phyloP scores from a whole-genome alignment of 2,329 filamentous ascomycete genomes.

The Aspergillus udagawae region DNA sequence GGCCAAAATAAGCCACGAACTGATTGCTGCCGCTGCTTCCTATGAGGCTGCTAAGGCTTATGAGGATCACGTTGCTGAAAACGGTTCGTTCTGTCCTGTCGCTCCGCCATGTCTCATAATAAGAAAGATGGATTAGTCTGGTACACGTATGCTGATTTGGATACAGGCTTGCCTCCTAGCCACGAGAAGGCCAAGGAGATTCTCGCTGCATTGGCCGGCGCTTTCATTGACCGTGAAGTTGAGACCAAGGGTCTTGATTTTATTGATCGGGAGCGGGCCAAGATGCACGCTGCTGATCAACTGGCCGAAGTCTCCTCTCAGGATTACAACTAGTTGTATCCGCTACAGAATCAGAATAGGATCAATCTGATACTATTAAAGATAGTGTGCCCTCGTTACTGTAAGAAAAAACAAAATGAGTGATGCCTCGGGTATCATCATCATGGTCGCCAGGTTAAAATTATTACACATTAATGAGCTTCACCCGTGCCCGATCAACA shows the following conservation, averaged over 20 bases:
- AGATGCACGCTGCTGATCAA: slow-evolving; percentile 52
- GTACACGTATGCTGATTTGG: background rate
- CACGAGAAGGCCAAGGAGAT: slow-evolving; percentile 75
- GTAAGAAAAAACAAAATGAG: background rate
- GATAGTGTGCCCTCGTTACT: background rate
- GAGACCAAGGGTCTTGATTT: slow-evolving; percentile 64
- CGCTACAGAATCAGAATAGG: background rate
- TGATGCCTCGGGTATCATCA: background rate
- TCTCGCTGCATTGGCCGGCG: slow-evolving; percentile 69
- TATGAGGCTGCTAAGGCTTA: slow-evolving; percentile 79
- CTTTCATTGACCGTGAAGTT: slow-evolving; percentile 70
- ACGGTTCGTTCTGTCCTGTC: slow-evolving; percentile 49
- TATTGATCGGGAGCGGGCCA: slow-evolving; percentile 56
- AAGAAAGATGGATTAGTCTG: too few relatives aligned
- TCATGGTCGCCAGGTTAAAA: background rate
- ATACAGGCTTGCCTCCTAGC: slow-evolving; percentile 60
- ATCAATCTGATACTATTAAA: background rate
- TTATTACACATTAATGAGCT: slow-evolving; percentile 9
- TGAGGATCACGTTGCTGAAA: slow-evolving; percentile 66
- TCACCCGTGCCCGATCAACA: slow-evolving; percentile 7
- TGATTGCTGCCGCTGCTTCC: slow-evolving; percentile 70
- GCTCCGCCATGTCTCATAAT: background rate
- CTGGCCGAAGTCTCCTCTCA: slow-evolving; percentile 42
- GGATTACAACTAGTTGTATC: slow-evolving; percentile 8
- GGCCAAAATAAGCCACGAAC: slow-evolving; percentile 65